phyloP scores from a whole-genome alignment of 2,329 filamentous ascomycete genomes.

The Dryadomyces sulphureus region DNA sequence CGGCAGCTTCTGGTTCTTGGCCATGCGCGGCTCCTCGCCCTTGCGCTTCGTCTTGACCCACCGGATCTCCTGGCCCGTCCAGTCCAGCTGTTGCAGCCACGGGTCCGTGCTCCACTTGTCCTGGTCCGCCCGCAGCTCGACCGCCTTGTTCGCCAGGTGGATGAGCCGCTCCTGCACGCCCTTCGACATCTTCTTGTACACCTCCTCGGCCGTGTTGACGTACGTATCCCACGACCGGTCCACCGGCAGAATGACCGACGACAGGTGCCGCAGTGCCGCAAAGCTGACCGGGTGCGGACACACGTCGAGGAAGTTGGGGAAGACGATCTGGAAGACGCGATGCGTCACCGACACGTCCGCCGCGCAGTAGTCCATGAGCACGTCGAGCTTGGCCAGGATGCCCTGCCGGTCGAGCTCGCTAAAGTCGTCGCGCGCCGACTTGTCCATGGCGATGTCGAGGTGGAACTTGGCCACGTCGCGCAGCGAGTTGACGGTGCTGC shows the following conservation, averaged over 20 bases:
- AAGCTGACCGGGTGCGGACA: conserved; percentile 98
- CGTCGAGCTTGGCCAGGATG: conserved; percentile 57
- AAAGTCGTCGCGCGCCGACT: conserved; percentile 74
- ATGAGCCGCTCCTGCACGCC: conserved; percentile 66
- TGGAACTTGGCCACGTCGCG: conserved; percentile 95
- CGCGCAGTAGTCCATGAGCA: conserved; percentile 85
- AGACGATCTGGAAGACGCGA: conserved; percentile 83
- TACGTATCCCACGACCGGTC: conserved; percentile 81
- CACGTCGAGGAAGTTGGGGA: conserved; percentile 74
- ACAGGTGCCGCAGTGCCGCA: conserved; percentile 81
- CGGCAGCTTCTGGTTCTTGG: conserved; percentile 76
- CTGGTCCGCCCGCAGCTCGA: conserved; percentile 55
- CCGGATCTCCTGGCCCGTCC: conserved; percentile 82
- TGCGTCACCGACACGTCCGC: conserved; percentile 90
- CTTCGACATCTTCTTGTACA: conserved; percentile 61
- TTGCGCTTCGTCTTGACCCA: conserved; percentile 91
- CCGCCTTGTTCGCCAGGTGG: conserved; percentile 59
- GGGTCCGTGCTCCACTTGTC: conserved; percentile 65
- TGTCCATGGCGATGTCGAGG: conserved; percentile 81
- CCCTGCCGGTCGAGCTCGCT: conserved; percentile 62
- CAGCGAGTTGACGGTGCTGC: conserved; percentile 89
- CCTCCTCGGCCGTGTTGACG: conserved; percentile 68
- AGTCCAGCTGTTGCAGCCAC: conserved; percentile 89
- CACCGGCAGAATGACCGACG: conserved; percentile 81
- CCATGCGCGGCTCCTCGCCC: conserved; percentile 59